Evolutionary conservation across 495 filamentous ascomycete genomes (phyloP), one percentile per base, ranked within the genome.

Genomic region (Neurospora sp.): DNA sequence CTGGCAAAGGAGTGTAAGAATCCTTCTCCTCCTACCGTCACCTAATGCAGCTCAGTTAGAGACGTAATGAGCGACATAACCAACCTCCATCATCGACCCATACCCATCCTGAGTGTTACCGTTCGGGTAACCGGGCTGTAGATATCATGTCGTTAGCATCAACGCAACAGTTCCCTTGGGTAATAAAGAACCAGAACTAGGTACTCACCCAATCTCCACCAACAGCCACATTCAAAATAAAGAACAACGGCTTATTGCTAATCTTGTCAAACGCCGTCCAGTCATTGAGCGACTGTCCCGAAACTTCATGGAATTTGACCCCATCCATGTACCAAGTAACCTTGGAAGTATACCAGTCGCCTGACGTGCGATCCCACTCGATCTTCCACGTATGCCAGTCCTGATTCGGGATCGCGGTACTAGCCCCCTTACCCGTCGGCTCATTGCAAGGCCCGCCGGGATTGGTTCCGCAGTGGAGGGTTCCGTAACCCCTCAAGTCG

Each of bases 201-300:
- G 6, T 37, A 81, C 84, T 75, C 75, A 85, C 84, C 81, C 83
- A 88, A 71, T 74, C 72, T 1, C 85, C 86, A 8, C 86, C 85
- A 69, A 88, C 85, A 4, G 86, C 86, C 1, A 88, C 83, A 69
- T 88, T 88, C 37, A 87, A 74, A 65, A 84, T 84, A 42, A 87
- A 81, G 72, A 79, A 87, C 71, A 84, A 74, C 0, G 82, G 79
- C 39, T 71, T 77, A 5, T 79, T 74, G 0, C 81, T 79, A 39
- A 87, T 71, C 42, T 76, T 76, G 41, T 73, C 76, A 85, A 84
- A 87, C 31, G 82, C 81, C 7, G 20, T 61, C 71, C 76, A 59
- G 74, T 83, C 76, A 38, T 71, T 73, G 40, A 88, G 73, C 72
- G 79, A 76, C 27, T 73, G 68, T 6, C 85, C 86, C 6, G 77